Evolutionary conservation across 1,284 basidiomycete genomes (phyloP).

Genomic region (Heimioporus retisporus): DNA sequence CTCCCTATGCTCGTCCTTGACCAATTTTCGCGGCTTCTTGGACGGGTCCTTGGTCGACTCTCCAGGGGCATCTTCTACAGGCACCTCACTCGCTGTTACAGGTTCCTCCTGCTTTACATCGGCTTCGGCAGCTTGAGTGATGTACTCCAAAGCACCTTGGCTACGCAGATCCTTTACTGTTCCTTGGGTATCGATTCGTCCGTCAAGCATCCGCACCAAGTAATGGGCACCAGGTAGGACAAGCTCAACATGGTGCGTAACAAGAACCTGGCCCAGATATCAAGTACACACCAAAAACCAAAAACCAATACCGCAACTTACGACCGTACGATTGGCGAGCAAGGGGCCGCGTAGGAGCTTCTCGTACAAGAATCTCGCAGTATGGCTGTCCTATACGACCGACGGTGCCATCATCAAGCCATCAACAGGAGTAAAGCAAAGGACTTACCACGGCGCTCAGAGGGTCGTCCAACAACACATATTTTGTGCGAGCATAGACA

Average conservation of each 20-base stretch:
- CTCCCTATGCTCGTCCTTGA: slow-evolving; percentile 68
- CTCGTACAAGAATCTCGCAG: slow-evolving; percentile 66
- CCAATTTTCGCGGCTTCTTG: slow-evolving; percentile 60
- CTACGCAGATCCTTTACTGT: slow-evolving; percentile 59
- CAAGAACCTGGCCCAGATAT: slow-evolving; percentile 53
- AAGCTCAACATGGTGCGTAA: slow-evolving; percentile 75
- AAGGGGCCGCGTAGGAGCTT: slow-evolving; percentile 65
- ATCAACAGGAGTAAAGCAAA: not conserved
- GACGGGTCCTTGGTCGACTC: slow-evolving; percentile 19
- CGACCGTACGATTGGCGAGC: slow-evolving; percentile 66
- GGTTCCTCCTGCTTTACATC: slow-evolving; percentile 32
- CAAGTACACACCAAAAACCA: not conserved
- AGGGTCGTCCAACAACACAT: slow-evolving; percentile 68
- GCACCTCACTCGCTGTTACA: slow-evolving; percentile 21
- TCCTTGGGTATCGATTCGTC: slow-evolving; percentile 68
- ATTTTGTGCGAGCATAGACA: slow-evolving; percentile 62
- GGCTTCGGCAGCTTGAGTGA: slow-evolving; percentile 48
- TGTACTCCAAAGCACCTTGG: slow-evolving; percentile 58
- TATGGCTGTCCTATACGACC: slow-evolving; percentile 63
- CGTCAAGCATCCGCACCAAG: slow-evolving; percentile 70
- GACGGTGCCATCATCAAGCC: not conserved
- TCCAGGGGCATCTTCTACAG: slow-evolving; percentile 29
- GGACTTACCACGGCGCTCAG: slow-evolving; percentile 62
- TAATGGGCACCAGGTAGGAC: slow-evolving; percentile 67
- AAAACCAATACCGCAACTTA: slow-evolving; percentile 38